These are phyloP conservation scores for Schwanniomyces sp. DNA, from an alignment of 805 yeast genomes.

Conservation along the genomic window DNA sequence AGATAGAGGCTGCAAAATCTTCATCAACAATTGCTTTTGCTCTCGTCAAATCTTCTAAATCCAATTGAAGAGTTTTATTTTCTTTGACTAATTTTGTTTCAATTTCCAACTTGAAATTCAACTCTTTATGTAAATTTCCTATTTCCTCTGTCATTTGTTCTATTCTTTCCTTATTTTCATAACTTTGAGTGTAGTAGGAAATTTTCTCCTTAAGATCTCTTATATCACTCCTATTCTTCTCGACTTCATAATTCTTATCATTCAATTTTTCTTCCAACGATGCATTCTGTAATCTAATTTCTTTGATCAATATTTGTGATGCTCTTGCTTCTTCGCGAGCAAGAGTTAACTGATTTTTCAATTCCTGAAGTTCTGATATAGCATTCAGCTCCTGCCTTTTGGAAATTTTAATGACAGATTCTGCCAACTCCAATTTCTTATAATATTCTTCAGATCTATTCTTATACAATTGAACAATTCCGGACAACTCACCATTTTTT, in stretches of 20 bases:
- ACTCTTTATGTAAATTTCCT: slow-evolving; percentile 50
- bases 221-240: slow-evolving; percentile 48
- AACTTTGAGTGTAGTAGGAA: slow-evolving; percentile 48
- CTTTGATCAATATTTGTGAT: slow-evolving; percentile 53
- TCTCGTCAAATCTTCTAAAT: slow-evolving; percentile 47
- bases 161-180: slow-evolving; percentile 39
- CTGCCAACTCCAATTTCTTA: slow-evolving; percentile 74
- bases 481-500: slow-evolving; percentile 56
- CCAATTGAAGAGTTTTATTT: slow-evolving; percentile 59
- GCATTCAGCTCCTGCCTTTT: slow-evolving; percentile 59
- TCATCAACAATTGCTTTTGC: slow-evolving; percentile 25
- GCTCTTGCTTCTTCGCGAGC: slow-evolving; percentile 52
- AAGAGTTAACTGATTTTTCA: slow-evolving; percentile 41
- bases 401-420: slow-evolving; percentile 64
- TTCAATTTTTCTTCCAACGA: slow-evolving; percentile 56
- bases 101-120: slow-evolving; percentile 54
- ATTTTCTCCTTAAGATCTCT: slow-evolving; percentile 56
- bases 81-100: slow-evolving; percentile 69
- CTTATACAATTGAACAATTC: slow-evolving; percentile 61
- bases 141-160: slow-evolving; percentile 53
- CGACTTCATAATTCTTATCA: slow-evolving; percentile 55
- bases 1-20: slow-evolving; percentile 36
- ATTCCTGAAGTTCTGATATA: slow-evolving; percentile 48
- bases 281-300: slow-evolving; percentile 49
- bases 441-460: slow-evolving; percentile 72